Evolutionary conservation across 345 rosid genomes (phyloP), one percentile per base, ranked within the genome.

Genomic region (Anastatica hierochuntica): DNA sequence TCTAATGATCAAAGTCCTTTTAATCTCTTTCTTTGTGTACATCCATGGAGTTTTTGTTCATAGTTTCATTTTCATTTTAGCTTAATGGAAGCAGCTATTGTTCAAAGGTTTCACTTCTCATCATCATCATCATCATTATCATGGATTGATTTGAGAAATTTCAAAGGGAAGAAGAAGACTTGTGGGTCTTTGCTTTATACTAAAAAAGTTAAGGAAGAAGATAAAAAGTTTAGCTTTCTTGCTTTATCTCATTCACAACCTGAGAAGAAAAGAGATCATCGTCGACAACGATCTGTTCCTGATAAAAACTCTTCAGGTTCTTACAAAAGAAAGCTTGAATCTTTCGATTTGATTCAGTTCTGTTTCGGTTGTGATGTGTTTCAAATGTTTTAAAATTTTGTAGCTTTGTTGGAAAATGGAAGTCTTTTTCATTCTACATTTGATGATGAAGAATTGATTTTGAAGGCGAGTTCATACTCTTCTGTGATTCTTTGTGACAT

Each of bases 371-470:
- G n/a, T 52, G 56, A 17, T 67, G 38, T n/a, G 14, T 59, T n/a
- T 38, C 4, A 2, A 10, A n/a, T n/a, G n/a, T n/a, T 29, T 4
- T 43, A 48, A n/a, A 3, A 13, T 60, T 60, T 69, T 74, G 68
- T 66, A 88, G 98, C 72, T 18, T 46, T 68, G 31, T 45, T 77
- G 83, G 78, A 83, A 62, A 63, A 81, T 10, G 86, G 60, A 70
- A 66, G 66, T 43, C 30, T 67, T 41, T 52, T 45, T 26, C 63
- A n/a, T n/a, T n/a, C 49, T 24, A 24, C 77, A 23, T 44, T 58
- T n/a, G 14, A 16, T 12, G 90, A 81, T 53, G 86, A 78, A 49
- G 64, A 72, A 65, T 14, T 83, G 14, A 54, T 71, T 50, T 72
- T 90, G 60, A 72, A 77, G 96, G 98, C 83, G 71, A 30, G 56